Evolutionary conservation across 768 basidiomycete species (phyloP).

Genomic region (Hericium rajendrae): DNA sequence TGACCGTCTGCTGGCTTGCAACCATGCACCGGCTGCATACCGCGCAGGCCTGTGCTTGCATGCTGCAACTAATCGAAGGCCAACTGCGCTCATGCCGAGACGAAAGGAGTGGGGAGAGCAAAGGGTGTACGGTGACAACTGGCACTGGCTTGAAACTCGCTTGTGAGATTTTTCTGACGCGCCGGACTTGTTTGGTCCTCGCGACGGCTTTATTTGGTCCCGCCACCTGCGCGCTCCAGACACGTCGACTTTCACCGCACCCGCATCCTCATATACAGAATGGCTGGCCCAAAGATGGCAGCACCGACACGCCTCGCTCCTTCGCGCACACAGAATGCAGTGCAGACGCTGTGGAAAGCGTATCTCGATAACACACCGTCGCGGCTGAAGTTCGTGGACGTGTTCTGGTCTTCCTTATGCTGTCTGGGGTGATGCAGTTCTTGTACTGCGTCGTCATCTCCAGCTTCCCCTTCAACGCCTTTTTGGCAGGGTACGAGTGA

Average conservation of each 20-base stretch:
- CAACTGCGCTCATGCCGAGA: conserved; percentile 11
- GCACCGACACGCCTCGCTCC: conserved; percentile 13
- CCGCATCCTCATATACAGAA: conserved; percentile 12
- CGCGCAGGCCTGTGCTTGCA: neutral
- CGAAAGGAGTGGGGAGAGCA: too few relatives aligned
- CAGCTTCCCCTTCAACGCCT: conserved; percentile 95
- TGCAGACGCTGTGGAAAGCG: conserved; percentile 59
- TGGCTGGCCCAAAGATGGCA: conserved; percentile 30
- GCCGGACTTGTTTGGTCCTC: conserved; percentile 2
- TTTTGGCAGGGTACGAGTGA: conserved; percentile 71
- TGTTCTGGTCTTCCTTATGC: conserved; percentile 87
- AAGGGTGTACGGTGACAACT: neutral
- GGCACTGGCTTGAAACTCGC: neutral
- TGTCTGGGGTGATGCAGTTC: conserved; percentile 87
- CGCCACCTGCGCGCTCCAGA: neutral
- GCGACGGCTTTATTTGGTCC: conserved; percentile 2
- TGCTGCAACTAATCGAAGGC: conserved; percentile 5
- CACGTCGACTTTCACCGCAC: neutral
- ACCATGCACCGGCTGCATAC: neutral
- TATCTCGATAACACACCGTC: conserved; percentile 72
- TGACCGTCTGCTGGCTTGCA: conserved; percentile 1
- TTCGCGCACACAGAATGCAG: conserved; percentile 18
- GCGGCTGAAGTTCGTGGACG: conserved; percentile 88
- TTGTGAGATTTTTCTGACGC: neutral
- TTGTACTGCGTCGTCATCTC: conserved; percentile 85